These are phyloP conservation scores for Colletotrichum coccodes DNA, from an alignment of 2,329 filamentous ascomycete genomes.

Conservation along the genomic window DNA sequence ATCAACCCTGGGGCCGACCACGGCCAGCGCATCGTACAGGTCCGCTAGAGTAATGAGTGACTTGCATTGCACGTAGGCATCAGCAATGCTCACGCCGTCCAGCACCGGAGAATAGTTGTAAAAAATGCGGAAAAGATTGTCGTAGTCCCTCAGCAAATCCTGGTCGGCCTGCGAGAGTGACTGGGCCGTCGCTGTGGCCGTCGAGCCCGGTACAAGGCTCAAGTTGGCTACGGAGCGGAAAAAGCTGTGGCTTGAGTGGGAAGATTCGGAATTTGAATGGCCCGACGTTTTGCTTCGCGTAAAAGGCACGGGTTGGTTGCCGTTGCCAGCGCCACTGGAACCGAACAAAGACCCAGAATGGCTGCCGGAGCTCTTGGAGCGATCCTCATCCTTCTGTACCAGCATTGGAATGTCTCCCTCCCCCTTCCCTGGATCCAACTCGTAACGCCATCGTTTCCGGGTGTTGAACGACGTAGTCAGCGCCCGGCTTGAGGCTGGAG, in stretches of 20 bases:
- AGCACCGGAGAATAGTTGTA: slow-evolving; percentile 90
- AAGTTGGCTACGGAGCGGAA: slow-evolving; percentile 91
- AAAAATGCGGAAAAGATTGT: slow-evolving; percentile 94
- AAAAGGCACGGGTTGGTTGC: slow-evolving; percentile 29
- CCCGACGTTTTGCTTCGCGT: slow-evolving; percentile 69
- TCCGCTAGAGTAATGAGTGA: slow-evolving; percentile 89
- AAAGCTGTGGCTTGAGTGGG: slow-evolving; percentile 65
- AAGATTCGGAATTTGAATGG: slow-evolving; percentile 64
- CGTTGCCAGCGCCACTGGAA: slow-evolving; percentile 34
- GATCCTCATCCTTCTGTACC: slow-evolving; percentile 75
- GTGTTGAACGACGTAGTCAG: slow-evolving; percentile 43
- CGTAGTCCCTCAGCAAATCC: slow-evolving; percentile 89
- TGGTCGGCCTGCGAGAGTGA: slow-evolving; percentile 70
- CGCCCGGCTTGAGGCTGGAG: not conserved
- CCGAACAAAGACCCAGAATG: slow-evolving; percentile 65
- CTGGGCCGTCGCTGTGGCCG: slow-evolving; percentile 44
- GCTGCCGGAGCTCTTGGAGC: slow-evolving; percentile 22
- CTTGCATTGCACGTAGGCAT: slow-evolving; percentile 94
- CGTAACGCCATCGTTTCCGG: slow-evolving; percentile 82
- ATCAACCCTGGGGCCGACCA: slow-evolving; percentile 90
- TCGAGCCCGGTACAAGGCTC: slow-evolving; percentile 59
- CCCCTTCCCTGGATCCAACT: slow-evolving; percentile 80
- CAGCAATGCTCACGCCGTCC: slow-evolving; percentile 88
- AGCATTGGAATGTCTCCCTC: slow-evolving; percentile 87
- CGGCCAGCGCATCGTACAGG: slow-evolving; percentile 89